phyloP scores from a whole-genome alignment of 2,329 filamentous ascomycete genomes.

The Fusarium cicatricum region DNA sequence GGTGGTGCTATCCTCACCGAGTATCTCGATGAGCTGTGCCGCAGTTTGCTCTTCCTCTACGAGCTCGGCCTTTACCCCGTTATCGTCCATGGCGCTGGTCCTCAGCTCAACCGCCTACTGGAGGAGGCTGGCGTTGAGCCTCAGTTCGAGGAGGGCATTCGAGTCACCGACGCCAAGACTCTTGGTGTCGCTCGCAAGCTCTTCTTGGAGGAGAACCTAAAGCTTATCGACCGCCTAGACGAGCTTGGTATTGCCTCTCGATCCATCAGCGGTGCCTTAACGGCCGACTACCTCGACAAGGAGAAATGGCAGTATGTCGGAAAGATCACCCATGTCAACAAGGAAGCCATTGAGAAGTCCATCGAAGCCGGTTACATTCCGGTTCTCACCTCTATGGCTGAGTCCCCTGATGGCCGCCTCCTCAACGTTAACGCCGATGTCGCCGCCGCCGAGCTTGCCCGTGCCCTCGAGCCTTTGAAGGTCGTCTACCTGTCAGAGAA shows the following conservation, averaged over 20 bases:
- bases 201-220: conserved; percentile 88
- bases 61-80: conserved; percentile 95
- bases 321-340: conserved; percentile 93
- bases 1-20: conserved; percentile 96
- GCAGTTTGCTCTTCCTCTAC: conserved; percentile 89
- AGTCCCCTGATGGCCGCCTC: conserved; percentile 88
- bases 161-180: conserved; percentile 95
- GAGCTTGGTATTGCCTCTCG: conserved; percentile 88
- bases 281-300: conserved; percentile 94
- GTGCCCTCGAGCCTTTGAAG: conserved; percentile 90
- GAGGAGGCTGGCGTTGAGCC: conserved; percentile 93
- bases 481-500: conserved; percentile 99
- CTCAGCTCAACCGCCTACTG: conserved; percentile 91
- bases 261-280: conserved; percentile 90
- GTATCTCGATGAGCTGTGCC: conserved; percentile 89
- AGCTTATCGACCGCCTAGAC: conserved; percentile 85
- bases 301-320: conserved; percentile 96
- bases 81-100: conserved; percentile 93
- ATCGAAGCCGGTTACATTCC: conserved; percentile 92
- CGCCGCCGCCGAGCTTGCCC: conserved; percentile 90
- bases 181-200: conserved; percentile 88
- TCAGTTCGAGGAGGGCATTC: conserved; percentile 94
- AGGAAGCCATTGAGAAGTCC: conserved; percentile 86
- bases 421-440: conserved; percentile 99
- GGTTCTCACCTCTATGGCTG: conserved; percentile 95